Evolutionary conservation across 2,329 filamentous ascomycete species (phyloP), one percentile per base, ranked within the genome.

Genomic region (Fusarium sacchari): DNA sequence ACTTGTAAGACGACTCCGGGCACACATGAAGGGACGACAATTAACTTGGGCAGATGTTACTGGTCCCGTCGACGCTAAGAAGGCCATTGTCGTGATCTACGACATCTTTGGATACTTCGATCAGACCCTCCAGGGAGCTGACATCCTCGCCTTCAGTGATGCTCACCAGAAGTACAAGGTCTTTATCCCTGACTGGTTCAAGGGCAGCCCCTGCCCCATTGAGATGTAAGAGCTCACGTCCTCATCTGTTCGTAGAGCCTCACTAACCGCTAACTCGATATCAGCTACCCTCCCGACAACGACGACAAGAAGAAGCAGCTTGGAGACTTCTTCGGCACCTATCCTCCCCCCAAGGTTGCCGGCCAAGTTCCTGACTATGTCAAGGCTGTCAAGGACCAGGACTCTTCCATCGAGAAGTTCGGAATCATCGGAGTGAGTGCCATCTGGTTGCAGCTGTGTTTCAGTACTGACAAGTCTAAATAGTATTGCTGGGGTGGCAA

Each of bases 141-240:
- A 94, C 77, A 93, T 90, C 75, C 84, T 92, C 30, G 86, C 89
- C 49, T 84, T 83, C 50, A 84, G 86, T 69, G 86, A 89, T 77
- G 79, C 84, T 81, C 87, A 84, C 82, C 88, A 85, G 81, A 90
- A 93, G 79, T 96, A 97, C 86, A 91, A 91, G 76, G 93, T 97
- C 75, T 95, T 95, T 83, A 95, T 98, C 72, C 95, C 95, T 34
- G 95, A 98, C 84, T 96, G 94, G 88, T 97, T 97, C 85, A 88
- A 93, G 68, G 95, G 94, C 80, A 87, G 89, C 74, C 92, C 94
- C 5, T 84, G 83, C 77, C 82, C 85, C 56, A 86, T 90, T 80
- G 85, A 84, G 78, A 82, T 87, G 88, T 82, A 30, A 37, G 60
- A 42, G 40, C 28, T 17, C 46, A 11, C 46, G 18, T 42, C 30